Conservation (phyloP, 1,139 yeast genomes). For the Taiozyma sp. region DNA sequence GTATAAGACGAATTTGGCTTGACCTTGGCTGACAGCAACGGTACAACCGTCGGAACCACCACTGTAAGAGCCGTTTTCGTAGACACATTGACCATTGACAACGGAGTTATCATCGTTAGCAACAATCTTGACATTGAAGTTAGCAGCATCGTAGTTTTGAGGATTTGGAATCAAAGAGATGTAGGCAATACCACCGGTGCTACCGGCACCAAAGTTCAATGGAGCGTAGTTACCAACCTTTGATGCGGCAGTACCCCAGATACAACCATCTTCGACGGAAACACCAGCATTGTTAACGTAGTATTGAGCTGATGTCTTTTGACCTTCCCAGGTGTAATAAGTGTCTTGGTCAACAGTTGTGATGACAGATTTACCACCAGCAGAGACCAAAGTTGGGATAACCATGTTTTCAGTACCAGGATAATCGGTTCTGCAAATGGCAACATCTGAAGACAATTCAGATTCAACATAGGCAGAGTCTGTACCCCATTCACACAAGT, state of each 20-base stretch:
- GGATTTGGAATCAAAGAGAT: conserved; percentile 80
- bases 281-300: conserved; percentile 82
- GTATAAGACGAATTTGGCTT: conserved; percentile 65
- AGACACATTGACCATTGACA: conserved; percentile 57
- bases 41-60: conserved; percentile 80
- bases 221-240: conserved; percentile 86
- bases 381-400: conserved; percentile 64
- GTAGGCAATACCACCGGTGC: conserved; percentile 54
- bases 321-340: conserved; percentile 64
- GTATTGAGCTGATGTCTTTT: conserved; percentile 68
- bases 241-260: conserved; percentile 64
- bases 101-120: conserved; percentile 44
- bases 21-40: conserved; percentile 61
- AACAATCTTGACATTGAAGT: conserved; percentile 64
- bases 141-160: conserved; percentile 56
- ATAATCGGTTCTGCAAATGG: conserved; percentile 82
- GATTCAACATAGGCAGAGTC: conserved; percentile 56
- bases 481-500: conserved; percentile 76
- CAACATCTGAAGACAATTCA: conserved; percentile 50
- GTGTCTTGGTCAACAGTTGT: conserved; percentile 59
- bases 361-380: conserved; percentile 52
- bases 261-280: conserved; percentile 64
- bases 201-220: conserved; percentile 73
- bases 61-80: conserved; percentile 56
- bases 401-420: conserved; percentile 90